phyloP scores from a whole-genome alignment of 306 rosid species.

The Cicer yamashitae region DNA sequence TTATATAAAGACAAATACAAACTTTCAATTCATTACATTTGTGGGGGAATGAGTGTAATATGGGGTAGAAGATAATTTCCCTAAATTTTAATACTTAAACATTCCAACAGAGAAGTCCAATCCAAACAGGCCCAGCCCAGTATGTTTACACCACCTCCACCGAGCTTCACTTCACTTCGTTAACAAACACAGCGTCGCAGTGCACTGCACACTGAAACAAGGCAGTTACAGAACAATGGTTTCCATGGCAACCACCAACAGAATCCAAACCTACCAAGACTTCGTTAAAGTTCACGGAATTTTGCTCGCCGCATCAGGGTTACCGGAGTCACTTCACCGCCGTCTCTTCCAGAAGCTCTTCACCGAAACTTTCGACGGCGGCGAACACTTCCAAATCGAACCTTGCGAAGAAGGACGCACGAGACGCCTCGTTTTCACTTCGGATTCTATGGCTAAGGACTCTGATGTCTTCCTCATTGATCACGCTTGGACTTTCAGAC shows the following conservation, averaged over 20 bases:
- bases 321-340: constrained; percentile 65
- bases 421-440: constrained; percentile 70
- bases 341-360: constrained; percentile 75
- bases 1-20: no score
- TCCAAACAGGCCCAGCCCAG: constrained; percentile 14
- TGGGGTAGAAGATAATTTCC: no score
- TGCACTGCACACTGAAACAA: neutral
- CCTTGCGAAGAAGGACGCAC: constrained; percentile 64
- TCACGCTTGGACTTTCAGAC: constrained; percentile 98
- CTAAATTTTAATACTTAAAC: no score
- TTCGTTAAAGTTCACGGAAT: constrained; percentile 75
- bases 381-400: constrained; percentile 74
- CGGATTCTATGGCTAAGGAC: constrained; percentile 59
- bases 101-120: neutral
- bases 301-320: constrained; percentile 72
- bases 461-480: constrained; percentile 85
- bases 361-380: constrained; percentile 80
- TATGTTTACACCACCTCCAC: neutral
- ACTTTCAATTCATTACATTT: no score
- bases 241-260: constrained; percentile 46
- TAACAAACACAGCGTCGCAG: neutral
- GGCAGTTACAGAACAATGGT: constrained; percentile 31
- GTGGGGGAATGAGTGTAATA: no score
- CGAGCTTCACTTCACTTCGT: neutral
- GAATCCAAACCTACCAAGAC: constrained; percentile 74